Conservation (phyloP, 805 yeast species). For the Peterozyma xylosa region DNA sequence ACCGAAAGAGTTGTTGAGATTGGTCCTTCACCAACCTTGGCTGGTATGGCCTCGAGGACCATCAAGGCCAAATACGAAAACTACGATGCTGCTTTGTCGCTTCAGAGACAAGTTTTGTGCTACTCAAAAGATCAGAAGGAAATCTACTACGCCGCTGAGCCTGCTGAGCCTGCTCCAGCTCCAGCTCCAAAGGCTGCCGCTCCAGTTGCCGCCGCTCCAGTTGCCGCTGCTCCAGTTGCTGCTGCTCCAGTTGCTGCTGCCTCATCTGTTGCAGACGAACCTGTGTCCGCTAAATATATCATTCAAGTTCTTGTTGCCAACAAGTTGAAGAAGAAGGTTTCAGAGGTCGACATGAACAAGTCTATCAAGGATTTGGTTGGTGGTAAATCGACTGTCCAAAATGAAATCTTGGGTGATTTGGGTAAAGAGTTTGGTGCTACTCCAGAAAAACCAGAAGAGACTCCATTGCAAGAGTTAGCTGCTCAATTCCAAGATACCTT, state of each 20-base stretch:
- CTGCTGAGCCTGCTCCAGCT: slow-evolving; percentile 37
- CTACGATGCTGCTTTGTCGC: slow-evolving; percentile 93
- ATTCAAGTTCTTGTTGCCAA: slow-evolving; percentile 91
- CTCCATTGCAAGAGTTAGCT: slow-evolving; percentile 92
- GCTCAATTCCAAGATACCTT: slow-evolving; percentile 91
- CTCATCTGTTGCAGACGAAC: slow-evolving; percentile 79
- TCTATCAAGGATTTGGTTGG: slow-evolving; percentile 96
- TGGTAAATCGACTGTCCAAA: slow-evolving; percentile 98
- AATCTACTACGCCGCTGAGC: slow-evolving; percentile 89
- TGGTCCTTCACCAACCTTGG: slow-evolving; percentile 97
- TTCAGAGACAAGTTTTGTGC: slow-evolving; percentile 89
- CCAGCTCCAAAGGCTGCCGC: slow-evolving; percentile 37
- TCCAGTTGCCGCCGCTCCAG: slow-evolving; percentile 49
- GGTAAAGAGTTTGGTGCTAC: slow-evolving; percentile 98
- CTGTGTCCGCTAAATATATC: slow-evolving; percentile 75
- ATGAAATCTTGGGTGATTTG: slow-evolving; percentile 96
- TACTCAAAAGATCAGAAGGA: slow-evolving; percentile 95
- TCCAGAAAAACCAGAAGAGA: slow-evolving; percentile 98
- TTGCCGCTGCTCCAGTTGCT: slow-evolving; percentile 53
- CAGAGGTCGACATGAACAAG: slow-evolving; percentile 78
- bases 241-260: slow-evolving; percentile 53
- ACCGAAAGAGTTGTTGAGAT: slow-evolving; percentile 97
- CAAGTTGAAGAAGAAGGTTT: slow-evolving; percentile 86
- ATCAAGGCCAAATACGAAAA: slow-evolving; percentile 93
- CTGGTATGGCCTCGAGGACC: slow-evolving; percentile 98